phyloP scores from a whole-genome alignment of 176 grass and related monocot species.

The Poa annua region DNA sequence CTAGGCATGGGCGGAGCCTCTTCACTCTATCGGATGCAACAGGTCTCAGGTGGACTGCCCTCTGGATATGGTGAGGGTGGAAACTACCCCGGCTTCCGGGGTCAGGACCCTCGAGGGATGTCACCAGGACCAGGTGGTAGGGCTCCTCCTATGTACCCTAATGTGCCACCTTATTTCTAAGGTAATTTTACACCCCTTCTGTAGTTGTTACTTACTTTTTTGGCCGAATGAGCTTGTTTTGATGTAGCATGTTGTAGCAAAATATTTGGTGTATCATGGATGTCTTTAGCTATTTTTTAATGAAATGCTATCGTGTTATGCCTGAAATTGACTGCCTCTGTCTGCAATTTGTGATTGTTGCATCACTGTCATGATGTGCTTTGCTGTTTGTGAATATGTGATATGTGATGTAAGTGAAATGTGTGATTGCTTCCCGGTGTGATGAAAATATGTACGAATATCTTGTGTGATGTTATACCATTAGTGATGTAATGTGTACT shows the following conservation, averaged over 20 bases:
- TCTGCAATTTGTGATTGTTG: constrained; percentile 4
- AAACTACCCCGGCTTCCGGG: constrained; percentile 66
- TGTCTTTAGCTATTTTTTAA: constrained; percentile 10
- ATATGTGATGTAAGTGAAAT: constrained; percentile 20
- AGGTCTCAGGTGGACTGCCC: constrained; percentile 52
- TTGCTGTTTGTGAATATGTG: constrained; percentile 16
- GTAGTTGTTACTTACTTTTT: constrained; percentile 5
- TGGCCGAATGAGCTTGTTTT: constrained; percentile 9
- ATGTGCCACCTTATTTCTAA: constrained; percentile 87
- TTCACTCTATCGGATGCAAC: constrained; percentile 65
- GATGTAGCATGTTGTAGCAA: constrained; percentile 1
- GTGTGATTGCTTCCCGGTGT: background rate
- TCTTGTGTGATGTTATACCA: background rate
- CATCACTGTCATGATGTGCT: background rate
- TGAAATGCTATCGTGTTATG: constrained; percentile 8
- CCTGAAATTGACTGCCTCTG: background rate
- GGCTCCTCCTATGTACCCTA: constrained; percentile 69
- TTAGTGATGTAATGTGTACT: constrained; percentile 20
- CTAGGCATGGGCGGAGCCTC: constrained; percentile 60
- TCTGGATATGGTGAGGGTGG: constrained; percentile 69
- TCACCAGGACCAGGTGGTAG: constrained; percentile 66
- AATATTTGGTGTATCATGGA: constrained; percentile 8
- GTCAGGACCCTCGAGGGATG: constrained; percentile 69
- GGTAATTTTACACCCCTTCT: constrained; percentile 52
- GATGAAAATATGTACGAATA: background rate